Conservation (phyloP, 2,329 filamentous ascomycete species). For the Pseudonectria foliicola region DNA sequence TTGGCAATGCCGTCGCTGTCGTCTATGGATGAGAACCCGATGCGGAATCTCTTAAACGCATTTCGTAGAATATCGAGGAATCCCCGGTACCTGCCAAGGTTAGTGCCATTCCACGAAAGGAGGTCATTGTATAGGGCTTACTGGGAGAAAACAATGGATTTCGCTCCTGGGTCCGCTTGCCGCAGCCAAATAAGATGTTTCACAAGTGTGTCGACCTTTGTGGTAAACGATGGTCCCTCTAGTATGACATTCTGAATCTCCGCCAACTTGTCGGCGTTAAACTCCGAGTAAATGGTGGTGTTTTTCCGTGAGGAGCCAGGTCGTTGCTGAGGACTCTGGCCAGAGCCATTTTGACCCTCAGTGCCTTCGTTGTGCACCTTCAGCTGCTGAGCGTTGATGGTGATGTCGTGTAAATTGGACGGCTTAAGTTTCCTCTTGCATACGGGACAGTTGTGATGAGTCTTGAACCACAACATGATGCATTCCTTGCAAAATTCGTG, state of each 20-base stretch:
- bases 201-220: constrained; percentile 79
- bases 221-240: constrained; percentile 67
- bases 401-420: constrained; percentile 76
- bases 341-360: constrained; percentile 5
- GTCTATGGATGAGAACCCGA: constrained; percentile 67
- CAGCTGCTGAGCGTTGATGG: constrained; percentile 69
- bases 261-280: constrained; percentile 61
- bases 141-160: constrained; percentile 92
- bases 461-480: constrained; percentile 68
- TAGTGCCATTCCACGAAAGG: background rate
- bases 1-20: constrained; percentile 59
- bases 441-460: constrained; percentile 70
- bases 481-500: constrained; percentile 91
- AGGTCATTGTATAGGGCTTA: constrained; percentile 19
- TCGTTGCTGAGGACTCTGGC: constrained; percentile 9
- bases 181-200: constrained; percentile 83
- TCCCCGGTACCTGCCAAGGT: constrained; percentile 50
- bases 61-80: constrained; percentile 68
- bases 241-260: constrained; percentile 81
- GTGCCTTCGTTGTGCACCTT: constrained; percentile 45
- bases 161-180: constrained; percentile 74
- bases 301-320: constrained; percentile 22
- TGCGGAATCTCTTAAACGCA: constrained; percentile 65
- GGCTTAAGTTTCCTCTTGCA: constrained; percentile 66
- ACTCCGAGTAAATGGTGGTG: constrained; percentile 65